Evolutionary conservation across 2,329 filamentous ascomycete species (phyloP), one percentile per base, ranked within the genome.

Genomic region (Cladophialophora chaetospira): DNA sequence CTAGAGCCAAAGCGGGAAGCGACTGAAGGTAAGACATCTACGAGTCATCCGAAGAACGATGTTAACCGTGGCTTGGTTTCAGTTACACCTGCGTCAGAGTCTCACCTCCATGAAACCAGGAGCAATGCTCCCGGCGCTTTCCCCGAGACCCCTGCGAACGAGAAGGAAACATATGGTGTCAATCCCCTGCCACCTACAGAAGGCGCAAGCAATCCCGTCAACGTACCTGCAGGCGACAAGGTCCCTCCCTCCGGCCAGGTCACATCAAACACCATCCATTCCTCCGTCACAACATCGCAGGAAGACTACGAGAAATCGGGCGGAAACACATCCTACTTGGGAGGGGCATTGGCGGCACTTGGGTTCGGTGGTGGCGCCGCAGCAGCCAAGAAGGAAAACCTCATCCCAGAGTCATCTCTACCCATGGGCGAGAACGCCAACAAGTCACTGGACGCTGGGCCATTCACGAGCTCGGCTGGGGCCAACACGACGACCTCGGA

Each of bases 391-490:
- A 77, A 81, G 43, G 81, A 78, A 60, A 86, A 80, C 72, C 77
- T 89, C 71, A 91, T 94, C 63, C 90, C 91, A 15, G 90, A 95
- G 75, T 93, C 89, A 5, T 89, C 88, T 72, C 79, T 94, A 62
- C 88, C 89, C 10, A 87, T 91, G 71, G 81, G 80, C 38, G 68
- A 68, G 35, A 69, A 67, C 2, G 66, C 69, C 17, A 65, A 67
- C 46, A 71, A 71, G 52, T 76, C 75, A 46, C 74, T 75, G 50
- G 80, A 85, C 64, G 81, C 77, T 66, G 81, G 78, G n/a, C 70
- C 65, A 66, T 75, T 65, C 65, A 84, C 73, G 65, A 76, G 70
- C 72, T 87, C 76, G 6, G 75, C 74, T 8, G 80, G 74, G 11
- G 78, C 81, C 1, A 69, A 65, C 11, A 72, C 75, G 2, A 78